A percentile compares a stretch with the other conserved stretches of the same genome.
Conservation (phyloP, 2,329 filamentous ascomycete genomes). For the Lecanicillium sp. region DNA sequence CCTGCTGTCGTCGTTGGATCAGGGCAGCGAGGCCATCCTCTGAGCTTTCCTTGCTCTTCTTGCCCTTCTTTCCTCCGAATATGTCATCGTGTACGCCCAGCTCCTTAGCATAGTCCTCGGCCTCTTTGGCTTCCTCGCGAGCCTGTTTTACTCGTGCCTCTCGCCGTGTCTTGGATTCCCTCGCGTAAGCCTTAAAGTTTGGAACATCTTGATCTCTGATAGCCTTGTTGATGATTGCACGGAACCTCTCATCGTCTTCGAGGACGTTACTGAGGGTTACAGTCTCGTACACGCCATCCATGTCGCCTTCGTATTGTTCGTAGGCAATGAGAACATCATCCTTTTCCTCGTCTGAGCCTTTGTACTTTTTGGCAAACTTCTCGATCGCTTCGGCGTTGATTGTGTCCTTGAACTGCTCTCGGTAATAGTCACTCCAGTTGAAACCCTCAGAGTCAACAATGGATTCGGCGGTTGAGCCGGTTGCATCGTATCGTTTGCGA, state of each 20-base stretch:
- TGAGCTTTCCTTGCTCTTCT: conserved; percentile 31
- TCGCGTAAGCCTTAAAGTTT: conserved; percentile 59
- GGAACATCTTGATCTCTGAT: conserved; percentile 63
- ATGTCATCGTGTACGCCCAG: conserved; percentile 66
- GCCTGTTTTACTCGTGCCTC: conserved; percentile 53
- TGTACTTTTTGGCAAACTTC: conserved; percentile 70
- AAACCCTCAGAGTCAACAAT: conserved; percentile 74
- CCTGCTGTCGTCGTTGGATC: conserved; percentile 64
- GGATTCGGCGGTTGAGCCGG: conserved; percentile 80
- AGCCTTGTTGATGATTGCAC: conserved; percentile 70
- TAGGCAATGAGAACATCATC: conserved; percentile 72
- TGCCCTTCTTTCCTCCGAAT: conserved; percentile 45
- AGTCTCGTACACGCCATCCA: conserved; percentile 69
- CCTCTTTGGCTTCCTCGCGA: conserved; percentile 61
- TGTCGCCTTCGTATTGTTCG: conserved; percentile 61
- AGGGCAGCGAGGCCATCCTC: conserved; percentile 60
- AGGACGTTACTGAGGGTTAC: conserved; percentile 83
- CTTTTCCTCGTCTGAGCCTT: conserved; percentile 77
- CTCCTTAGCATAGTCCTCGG: conserved; percentile 67
- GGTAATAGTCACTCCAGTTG: conserved; percentile 86
- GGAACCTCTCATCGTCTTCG: conserved; percentile 80
- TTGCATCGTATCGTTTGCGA: conserved; percentile 80
- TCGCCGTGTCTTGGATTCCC: conserved; percentile 62
- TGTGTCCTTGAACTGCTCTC: conserved; percentile 70
- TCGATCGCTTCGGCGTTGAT: conserved; percentile 69